Conservation (phyloP, 2,329 filamentous ascomycete species). For the Juglanconis oblonga region DNA sequence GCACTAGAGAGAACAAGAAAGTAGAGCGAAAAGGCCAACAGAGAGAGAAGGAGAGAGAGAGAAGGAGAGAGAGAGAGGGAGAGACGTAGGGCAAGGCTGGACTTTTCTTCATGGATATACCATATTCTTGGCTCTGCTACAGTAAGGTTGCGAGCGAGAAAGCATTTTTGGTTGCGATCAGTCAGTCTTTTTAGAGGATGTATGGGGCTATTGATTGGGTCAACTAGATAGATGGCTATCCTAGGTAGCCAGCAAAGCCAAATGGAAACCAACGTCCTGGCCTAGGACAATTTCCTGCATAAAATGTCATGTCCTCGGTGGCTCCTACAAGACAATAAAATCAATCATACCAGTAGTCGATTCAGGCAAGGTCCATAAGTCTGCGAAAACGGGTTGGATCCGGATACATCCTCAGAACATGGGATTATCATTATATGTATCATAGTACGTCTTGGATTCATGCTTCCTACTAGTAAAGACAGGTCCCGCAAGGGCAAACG, state of each 20-base stretch:
- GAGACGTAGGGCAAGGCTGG: too few species aligned
- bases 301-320: too few species aligned
- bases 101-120: constrained; percentile 4
- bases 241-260: neutral
- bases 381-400: too few species aligned
- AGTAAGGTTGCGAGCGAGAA: constrained; percentile 6
- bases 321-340: neutral
- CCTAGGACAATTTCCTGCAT: too few species aligned
- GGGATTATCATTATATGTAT: too few species aligned
- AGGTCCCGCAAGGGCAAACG: too few species aligned
- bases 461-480: too few species aligned
- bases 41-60: neutral
- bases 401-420: too few species aligned
- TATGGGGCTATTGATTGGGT: neutral
- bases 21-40: neutral
- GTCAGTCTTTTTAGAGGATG: neutral
- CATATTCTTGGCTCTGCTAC: constrained; percentile 6
- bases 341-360: neutral
- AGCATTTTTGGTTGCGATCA: neutral
- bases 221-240: neutral
- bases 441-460: too few species aligned
- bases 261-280: neutral
- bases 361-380: too few species aligned
- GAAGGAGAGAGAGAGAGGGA: too few species aligned
- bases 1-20: neutral